Evolutionary conservation across 495 filamentous ascomycete species (phyloP).

Genomic region (Peziza echinospora): DNA sequence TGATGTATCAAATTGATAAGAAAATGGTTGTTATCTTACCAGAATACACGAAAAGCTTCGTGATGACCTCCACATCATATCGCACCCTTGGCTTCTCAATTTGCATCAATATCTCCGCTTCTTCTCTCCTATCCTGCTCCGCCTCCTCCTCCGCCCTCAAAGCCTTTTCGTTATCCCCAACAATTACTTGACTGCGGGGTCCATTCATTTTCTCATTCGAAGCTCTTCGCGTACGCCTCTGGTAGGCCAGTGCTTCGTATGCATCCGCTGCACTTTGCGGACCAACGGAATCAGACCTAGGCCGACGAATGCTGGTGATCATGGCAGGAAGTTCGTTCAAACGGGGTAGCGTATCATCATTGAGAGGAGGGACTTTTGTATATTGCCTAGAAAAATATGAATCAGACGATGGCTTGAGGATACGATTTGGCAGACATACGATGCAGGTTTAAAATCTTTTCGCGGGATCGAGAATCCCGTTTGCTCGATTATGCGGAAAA

Average conservation of each 20-base stretch:
- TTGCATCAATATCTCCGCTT: slow-evolving; percentile 64
- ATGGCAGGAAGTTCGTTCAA: slow-evolving; percentile 65
- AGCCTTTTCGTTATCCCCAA: neutral
- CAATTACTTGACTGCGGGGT: neutral
- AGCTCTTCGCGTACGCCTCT: slow-evolving; percentile 14
- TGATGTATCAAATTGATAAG: neutral
- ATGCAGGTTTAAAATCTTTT: slow-evolving; percentile 72
- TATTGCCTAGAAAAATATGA: slow-evolving; percentile 38
- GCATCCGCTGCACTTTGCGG: slow-evolving; percentile 91
- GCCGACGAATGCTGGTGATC: slow-evolving; percentile 57
- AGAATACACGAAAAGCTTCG: slow-evolving; percentile 84
- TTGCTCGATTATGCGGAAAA: slow-evolving; percentile 70
- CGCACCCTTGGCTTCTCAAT: slow-evolving; percentile 72
- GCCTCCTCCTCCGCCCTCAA: neutral
- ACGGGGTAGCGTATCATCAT: slow-evolving; percentile 63
- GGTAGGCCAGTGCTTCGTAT: slow-evolving; percentile 85
- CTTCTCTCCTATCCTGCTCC: slow-evolving; percentile 22
- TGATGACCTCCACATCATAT: slow-evolving; percentile 94
- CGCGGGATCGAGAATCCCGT: slow-evolving; percentile 57
- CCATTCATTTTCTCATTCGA: neutral
- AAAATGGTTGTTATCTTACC: slow-evolving; percentile 33
- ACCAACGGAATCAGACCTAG: slow-evolving; percentile 72
- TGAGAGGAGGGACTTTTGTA: slow-evolving; percentile 58
- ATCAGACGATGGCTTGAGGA: neutral
- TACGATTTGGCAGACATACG: slow-evolving; percentile 29